Base-by-base conservation (phyloP, 768 basidiomycete species). In the Amanita brunnescens region DNA sequence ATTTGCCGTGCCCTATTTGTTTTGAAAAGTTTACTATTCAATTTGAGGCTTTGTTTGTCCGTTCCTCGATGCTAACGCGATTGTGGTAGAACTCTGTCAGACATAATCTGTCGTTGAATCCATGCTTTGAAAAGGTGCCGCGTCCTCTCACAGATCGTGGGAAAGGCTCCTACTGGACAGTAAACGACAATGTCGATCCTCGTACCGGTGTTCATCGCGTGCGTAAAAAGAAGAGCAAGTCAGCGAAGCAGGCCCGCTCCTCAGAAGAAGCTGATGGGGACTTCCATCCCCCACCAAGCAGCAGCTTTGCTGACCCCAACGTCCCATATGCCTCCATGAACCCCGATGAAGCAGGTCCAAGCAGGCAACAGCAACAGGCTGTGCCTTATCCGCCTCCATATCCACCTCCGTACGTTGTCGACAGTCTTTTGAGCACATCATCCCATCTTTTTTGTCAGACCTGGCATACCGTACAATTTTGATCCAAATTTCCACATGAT, bases 111-210 rank as follows among this genome's bases (percentile, higher is more conserved):
- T 92, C 90, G 5, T 74, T 92, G 54, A 92, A 92, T 58, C 89
- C 90, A 47, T 92, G 88, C 62, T 92, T 92, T 59, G 87, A 91
- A 67, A 92, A 92, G 67, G 86, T 91, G 4, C 84, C 90, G 2
- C 85, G 90, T n/a, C 90, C 90, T 10, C 78, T 92, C 57, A 92
- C 90, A 5, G 90, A 92, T 60, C 83, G 90, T 47, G 90, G 90
- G 47, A 92, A 92, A 61, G 90, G 90, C 18, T 91, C 87, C 0
- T 92, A 91, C 61, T 92, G 90, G 90, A 91, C 88, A 0, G 90
- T 92, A 55, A 90, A 91, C 59, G 88, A 91, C 59, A 86, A 87
- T 59, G 87, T 91, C 39, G 88, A 91, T 60, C 88, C 88, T 44
- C 85, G 88, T 35, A 91, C 90, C 2, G 90, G 90, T 32, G 90